phyloP scores from a whole-genome alignment of 305 asterid species.

The Withania somnifera region DNA sequence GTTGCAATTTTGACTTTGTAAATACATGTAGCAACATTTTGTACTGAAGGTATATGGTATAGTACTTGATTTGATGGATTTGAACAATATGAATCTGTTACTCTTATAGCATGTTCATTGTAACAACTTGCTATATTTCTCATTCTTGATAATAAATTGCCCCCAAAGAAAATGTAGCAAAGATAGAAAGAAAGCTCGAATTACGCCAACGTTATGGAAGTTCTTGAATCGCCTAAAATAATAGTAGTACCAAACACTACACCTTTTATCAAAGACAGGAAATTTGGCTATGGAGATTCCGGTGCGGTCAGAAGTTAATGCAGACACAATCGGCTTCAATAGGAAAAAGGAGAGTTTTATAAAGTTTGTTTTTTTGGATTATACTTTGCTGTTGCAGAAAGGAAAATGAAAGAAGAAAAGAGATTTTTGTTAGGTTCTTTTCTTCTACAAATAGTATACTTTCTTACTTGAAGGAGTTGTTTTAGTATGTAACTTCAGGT shows the following conservation, averaged over 20 bases:
- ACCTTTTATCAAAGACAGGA: too few relatives aligned
- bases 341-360: neutral
- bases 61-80: constrained; percentile 35
- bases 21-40: constrained; percentile 34
- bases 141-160: constrained; percentile 22
- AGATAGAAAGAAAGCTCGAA: neutral
- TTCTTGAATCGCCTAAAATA: too few relatives aligned
- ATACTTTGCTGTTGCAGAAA: constrained; percentile 38
- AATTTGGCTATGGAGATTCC: too few relatives aligned
- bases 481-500: constrained; percentile 15
- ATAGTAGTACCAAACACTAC: too few relatives aligned
- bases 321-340: too few relatives aligned
- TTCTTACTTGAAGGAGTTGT: neutral
- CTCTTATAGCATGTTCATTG: constrained; percentile 59
- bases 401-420: constrained; percentile 19
- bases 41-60: constrained; percentile 22
- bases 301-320: too few relatives aligned
- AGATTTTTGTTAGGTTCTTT: constrained; percentile 19
- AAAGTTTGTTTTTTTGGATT: neutral
- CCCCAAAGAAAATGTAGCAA: neutral
- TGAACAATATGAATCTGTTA: constrained; percentile 66
- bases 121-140: constrained; percentile 56
- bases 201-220: too few relatives aligned
- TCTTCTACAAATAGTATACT: constrained; percentile 23
- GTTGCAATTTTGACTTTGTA: constrained; percentile 41